These are phyloP conservation scores for Apocynum venetum DNA, from an alignment of 257 asterid genomes.

Conservation along the genomic window DNA sequence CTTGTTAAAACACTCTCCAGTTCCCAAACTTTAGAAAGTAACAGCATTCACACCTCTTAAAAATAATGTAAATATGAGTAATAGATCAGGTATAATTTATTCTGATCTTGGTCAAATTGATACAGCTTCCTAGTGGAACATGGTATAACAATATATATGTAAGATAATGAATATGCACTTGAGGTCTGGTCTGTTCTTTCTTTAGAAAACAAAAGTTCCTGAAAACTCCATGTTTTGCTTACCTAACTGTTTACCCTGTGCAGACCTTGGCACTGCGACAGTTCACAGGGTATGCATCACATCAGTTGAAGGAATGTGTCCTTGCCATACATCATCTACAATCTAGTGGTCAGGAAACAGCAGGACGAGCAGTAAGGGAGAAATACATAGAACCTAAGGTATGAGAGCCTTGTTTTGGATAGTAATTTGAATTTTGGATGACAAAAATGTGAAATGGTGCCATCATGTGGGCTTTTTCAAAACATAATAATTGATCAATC, in stretches of 20 bases:
- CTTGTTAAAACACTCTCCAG: background rate
- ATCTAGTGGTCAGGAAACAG: conserved; percentile 11
- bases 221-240: background rate
- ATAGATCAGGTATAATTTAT: background rate
- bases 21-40: background rate
- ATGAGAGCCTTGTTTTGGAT: background rate
- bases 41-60: background rate
- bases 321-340: conserved; percentile 31
- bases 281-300: conserved; percentile 56
- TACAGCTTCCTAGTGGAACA: background rate
- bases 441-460: background rate
- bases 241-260: conserved; percentile 4
- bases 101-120: background rate
- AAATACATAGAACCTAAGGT: conserved; percentile 37
- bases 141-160: background rate
- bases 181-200: background rate
- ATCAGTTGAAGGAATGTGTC: conserved; percentile 58
- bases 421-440: background rate
- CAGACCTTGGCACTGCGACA: conserved; percentile 60
- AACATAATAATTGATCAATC: background rate
- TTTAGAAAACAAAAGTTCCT: background rate
- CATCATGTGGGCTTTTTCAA: background rate
- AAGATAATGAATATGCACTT: background rate
- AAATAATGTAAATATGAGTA: background rate
- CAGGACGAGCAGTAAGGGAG: conserved; percentile 24